phyloP scores from a whole-genome alignment of 2,329 filamentous ascomycete species.

The Pseudogymnoascus verrucosus region DNA sequence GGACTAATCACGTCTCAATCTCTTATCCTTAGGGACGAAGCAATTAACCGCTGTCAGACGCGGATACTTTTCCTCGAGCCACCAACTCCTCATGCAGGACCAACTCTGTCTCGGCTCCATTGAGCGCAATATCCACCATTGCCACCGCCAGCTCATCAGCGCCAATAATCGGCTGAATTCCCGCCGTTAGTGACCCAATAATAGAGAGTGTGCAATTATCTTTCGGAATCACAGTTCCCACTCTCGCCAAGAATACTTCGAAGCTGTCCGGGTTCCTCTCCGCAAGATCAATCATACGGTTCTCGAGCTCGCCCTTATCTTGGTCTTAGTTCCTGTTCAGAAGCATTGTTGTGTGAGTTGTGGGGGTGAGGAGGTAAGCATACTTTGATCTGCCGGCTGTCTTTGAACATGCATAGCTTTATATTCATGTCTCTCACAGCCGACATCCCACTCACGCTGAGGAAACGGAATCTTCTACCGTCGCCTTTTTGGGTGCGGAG shows the following conservation, averaged over 20 bases:
- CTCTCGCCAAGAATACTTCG: slow-evolving; percentile 10
- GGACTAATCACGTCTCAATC: neutral
- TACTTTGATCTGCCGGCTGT: neutral
- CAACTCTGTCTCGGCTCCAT: slow-evolving; percentile 8
- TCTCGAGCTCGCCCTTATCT: slow-evolving; percentile 3
- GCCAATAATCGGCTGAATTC: slow-evolving; percentile 12
- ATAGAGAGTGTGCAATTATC: neutral
- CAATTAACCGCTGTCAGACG: neutral
- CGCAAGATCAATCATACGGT: slow-evolving; percentile 12
- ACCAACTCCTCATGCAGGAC: neutral
- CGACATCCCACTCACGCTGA: neutral
- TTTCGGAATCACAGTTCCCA: slow-evolving; percentile 10
- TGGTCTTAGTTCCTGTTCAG: slow-evolving; percentile 11
- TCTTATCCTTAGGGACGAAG: neutral
- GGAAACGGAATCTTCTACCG: neutral
- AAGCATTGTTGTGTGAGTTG: slow-evolving; percentile 10
- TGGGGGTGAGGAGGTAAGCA: neutral
- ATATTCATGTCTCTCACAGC: neutral
- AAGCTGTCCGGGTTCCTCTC: slow-evolving; percentile 15
- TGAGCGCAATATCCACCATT: slow-evolving; percentile 17
- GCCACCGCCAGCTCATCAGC: slow-evolving; percentile 13
- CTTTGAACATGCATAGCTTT: neutral
- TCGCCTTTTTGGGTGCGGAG: neutral
- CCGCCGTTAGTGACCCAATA: slow-evolving; percentile 9
- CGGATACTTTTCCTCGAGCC: neutral